These are phyloP conservation scores for Boehmeria nivea DNA, from an alignment of 306 rosid species.

Conservation along the genomic window DNA sequence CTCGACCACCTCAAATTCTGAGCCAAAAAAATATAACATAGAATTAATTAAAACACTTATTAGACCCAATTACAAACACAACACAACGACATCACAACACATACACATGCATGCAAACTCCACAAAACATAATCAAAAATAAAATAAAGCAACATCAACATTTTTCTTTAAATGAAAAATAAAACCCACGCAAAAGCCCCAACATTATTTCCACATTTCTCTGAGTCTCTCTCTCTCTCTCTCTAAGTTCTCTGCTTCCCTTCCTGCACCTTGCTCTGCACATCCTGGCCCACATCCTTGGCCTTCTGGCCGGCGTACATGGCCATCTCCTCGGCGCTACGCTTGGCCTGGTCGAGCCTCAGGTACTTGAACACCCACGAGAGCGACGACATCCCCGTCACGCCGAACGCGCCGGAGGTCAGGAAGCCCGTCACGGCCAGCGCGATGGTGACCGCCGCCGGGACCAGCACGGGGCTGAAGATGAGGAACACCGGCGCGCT, in stretches of 20 bases:
- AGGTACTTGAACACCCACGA: conserved; percentile 52
- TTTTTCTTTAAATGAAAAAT: background rate
- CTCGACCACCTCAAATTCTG: background rate
- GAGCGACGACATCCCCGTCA: conserved; percentile 56
- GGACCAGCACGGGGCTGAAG: conserved; percentile 75
- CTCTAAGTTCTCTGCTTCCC: conserved; percentile 44
- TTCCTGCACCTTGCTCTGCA: conserved; percentile 57
- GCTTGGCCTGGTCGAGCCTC: conserved; percentile 41
- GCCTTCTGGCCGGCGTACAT: conserved; percentile 69
- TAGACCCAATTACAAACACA: too few species aligned
- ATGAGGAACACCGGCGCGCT: conserved; percentile 54
- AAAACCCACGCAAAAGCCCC: conserved; percentile 7
- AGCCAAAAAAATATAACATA: background rate
- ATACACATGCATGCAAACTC: conserved; percentile 4
- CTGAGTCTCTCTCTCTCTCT: background rate
- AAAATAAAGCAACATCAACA: background rate
- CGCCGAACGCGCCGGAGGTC: conserved; percentile 48
- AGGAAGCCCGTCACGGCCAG: conserved; percentile 47
- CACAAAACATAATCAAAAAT: background rate
- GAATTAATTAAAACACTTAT: background rate
- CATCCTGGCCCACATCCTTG: conserved; percentile 70
- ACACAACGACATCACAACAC: background rate
- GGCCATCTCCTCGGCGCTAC: conserved; percentile 46
- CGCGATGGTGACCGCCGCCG: conserved; percentile 40
- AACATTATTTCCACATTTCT: background rate